Conservation (phyloP, 2,329 filamentous ascomycete species). For the Cladophialophora exuberans region DNA sequence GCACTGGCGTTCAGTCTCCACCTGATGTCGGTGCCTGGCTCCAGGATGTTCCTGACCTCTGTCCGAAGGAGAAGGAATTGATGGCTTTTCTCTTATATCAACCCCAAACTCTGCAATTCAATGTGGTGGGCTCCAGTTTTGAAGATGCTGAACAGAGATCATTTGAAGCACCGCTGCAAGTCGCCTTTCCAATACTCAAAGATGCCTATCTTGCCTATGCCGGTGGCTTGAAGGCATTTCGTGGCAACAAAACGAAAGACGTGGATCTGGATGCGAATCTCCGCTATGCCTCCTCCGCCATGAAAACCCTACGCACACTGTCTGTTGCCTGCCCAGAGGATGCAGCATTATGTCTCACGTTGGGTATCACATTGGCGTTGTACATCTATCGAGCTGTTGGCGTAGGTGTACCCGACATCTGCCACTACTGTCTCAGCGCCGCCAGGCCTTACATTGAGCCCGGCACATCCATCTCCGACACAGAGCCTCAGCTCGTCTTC, state of each 20-base stretch:
- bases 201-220: conserved; percentile 22
- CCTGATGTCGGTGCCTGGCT: conserved; percentile 12
- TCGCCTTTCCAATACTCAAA: conserved; percentile 19
- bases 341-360: conserved; percentile 17
- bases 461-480: background rate
- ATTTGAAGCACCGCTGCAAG: conserved; percentile 11
- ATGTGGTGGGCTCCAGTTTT: conserved; percentile 17
- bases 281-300: conserved; percentile 12
- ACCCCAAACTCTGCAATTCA: conserved; percentile 10
- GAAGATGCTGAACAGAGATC: conserved; percentile 17
- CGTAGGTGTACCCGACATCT: conserved; percentile 19
- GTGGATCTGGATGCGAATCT: conserved; percentile 12
- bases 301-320: conserved; percentile 16
- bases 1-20: background rate
- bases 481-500: conserved; percentile 10
- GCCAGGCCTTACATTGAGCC: conserved; percentile 13
- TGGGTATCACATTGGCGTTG: conserved; percentile 12
- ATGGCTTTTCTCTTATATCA: conserved; percentile 12
- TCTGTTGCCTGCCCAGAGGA: conserved; percentile 12
- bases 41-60: conserved; percentile 2
- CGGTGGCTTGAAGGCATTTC: conserved; percentile 6
- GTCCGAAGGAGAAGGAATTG: conserved; percentile 14
- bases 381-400: conserved; percentile 14
- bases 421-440: conserved; percentile 16
- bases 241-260: background rate